Conservation (phyloP, 495 filamentous ascomycete species). For the Aspergillus asperescens region DNA sequence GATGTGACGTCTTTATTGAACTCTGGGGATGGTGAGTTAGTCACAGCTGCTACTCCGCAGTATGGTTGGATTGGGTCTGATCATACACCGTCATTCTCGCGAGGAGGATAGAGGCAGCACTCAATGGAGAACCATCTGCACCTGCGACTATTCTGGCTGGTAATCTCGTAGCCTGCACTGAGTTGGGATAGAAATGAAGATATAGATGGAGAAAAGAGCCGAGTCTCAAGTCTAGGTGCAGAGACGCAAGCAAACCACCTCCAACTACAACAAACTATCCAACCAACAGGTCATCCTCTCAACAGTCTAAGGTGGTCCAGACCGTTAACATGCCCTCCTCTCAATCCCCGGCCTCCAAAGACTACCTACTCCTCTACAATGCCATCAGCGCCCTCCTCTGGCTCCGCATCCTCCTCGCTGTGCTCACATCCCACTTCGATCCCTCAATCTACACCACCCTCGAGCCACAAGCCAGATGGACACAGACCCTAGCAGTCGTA, state of each 20-base stretch:
- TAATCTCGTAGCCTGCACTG: no score
- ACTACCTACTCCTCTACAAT: constrained; percentile 73
- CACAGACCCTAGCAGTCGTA: constrained; percentile 28
- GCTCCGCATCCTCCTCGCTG: constrained; percentile 40
- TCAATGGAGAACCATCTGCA: no score
- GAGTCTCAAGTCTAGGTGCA: no score
- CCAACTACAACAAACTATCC: neutral
- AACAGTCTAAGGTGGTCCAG: neutral
- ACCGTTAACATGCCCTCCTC: neutral
- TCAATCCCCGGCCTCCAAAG: constrained; percentile 5
- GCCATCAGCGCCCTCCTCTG: constrained; percentile 61
- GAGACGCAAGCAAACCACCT: no score
- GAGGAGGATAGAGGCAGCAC: no score
- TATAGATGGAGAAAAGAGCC: neutral
- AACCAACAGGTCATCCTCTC: neutral
- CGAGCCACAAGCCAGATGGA: constrained; percentile 28
- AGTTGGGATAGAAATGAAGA: neutral
- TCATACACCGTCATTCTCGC: no score
- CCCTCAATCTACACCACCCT: constrained; percentile 22
- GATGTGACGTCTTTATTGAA: neutral
- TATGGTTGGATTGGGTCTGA: neutral
- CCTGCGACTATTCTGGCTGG: no score
- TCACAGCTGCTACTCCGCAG: neutral
- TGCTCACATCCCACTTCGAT: constrained; percentile 8
- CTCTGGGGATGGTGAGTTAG: neutral